A percentile compares a stretch with the other conserved stretches of the same genome.
phyloP scores from a whole-genome alignment of 768 basidiomycete genomes.

The Lentinula edodes region DNA sequence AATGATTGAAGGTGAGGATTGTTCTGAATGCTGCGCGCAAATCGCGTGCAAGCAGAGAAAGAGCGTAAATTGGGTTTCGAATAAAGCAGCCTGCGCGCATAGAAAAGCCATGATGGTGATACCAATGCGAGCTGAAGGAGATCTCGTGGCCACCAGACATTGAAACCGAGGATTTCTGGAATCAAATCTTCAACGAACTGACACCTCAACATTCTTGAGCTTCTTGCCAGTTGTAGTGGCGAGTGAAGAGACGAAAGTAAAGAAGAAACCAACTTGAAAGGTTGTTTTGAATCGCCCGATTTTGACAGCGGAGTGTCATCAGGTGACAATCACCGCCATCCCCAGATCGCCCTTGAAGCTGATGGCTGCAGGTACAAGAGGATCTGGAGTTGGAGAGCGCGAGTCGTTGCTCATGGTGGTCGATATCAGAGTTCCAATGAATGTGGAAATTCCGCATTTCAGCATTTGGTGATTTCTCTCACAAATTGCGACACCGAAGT shows the following conservation, averaged over 20 bases:
- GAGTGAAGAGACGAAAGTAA: not conserved
- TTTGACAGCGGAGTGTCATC: not conserved
- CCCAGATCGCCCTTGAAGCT: not conserved
- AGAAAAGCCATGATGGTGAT: slow-evolving; percentile 43
- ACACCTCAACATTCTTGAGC: not conserved
- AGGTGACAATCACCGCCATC: not conserved
- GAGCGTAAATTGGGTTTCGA: slow-evolving; percentile 34
- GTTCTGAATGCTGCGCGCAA: slow-evolving; percentile 35
- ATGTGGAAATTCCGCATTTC: not conserved
- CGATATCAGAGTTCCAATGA: not conserved
- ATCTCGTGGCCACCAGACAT: slow-evolving; percentile 53
- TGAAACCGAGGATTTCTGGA: slow-evolving; percentile 40
- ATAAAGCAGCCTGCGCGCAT: slow-evolving; percentile 41
- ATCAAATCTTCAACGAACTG: slow-evolving; percentile 37
- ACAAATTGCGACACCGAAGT: not conserved
- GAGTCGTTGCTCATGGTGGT: not conserved
- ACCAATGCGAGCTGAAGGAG: slow-evolving; percentile 41
- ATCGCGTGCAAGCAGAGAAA: slow-evolving; percentile 32
- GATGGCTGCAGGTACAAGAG: not conserved
- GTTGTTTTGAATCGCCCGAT: not conserved
- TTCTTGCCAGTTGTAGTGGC: not conserved
- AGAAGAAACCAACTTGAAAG: too few species aligned
- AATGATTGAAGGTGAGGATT: slow-evolving; percentile 26
- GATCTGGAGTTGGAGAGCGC: not conserved
- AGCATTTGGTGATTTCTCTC: not conserved